Evolutionary conservation across 768 basidiomycete species (phyloP).

Genomic region (Mrakia gelida): DNA sequence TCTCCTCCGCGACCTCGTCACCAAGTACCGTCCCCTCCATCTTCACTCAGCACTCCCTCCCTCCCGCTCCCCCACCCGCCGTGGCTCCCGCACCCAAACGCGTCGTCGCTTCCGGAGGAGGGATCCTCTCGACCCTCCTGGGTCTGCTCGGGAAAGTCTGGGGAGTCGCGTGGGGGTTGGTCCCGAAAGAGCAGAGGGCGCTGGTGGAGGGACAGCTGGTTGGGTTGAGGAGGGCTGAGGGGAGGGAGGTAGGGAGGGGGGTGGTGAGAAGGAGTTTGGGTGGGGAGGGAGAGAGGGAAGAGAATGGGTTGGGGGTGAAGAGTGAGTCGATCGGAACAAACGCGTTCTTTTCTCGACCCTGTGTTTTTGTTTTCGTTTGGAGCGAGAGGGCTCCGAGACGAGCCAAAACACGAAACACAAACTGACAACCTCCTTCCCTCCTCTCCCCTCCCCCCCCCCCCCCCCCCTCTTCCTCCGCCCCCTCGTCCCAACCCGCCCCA

Average conservation of each 20-base stretch:
- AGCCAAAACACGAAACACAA: too few species aligned
- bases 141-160: neutral
- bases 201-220: neutral
- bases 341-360: neutral
- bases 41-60: slow-evolving; percentile 20
- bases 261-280: slow-evolving; percentile 7
- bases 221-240: neutral
- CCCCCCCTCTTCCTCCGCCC: neutral
- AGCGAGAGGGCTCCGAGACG: too few species aligned
- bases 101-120: neutral
- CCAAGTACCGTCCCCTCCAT: slow-evolving; percentile 21
- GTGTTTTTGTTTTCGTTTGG: too few species aligned
- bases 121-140: neutral
- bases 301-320: slow-evolving; percentile 14
- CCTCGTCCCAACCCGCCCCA: too few species aligned
- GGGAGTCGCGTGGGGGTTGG: neutral
- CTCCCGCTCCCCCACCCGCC: neutral
- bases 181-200: neutral
- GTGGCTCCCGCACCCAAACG: neutral
- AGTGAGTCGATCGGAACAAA: slow-evolving; percentile 1
- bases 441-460: neutral
- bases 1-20: neutral
- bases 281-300: neutral
- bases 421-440: neutral
- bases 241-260: slow-evolving; percentile 12